Base-by-base conservation (phyloP, 2,329 filamentous ascomycete genomes). In the Talaromyces sp. region DNA sequence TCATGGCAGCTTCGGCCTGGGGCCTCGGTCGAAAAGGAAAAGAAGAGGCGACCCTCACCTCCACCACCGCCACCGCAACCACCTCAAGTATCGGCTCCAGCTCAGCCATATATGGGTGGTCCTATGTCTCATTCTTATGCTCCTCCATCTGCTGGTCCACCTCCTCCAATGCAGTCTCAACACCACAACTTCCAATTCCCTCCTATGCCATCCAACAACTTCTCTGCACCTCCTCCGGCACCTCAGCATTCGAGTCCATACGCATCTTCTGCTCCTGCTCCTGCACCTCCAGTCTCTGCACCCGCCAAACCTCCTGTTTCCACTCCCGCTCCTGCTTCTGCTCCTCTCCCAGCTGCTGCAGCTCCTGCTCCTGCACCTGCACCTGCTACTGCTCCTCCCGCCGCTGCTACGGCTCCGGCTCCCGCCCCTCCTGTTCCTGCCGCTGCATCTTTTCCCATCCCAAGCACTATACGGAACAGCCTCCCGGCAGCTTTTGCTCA, bases 1-100 rank as follows among this genome's bases (percentile, higher is more conserved):
- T 80, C 83, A 47, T 87, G 84, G 84, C 78, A 80, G 50, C 79
- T 86, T 61, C 80, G 84, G 42, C 79, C 80, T 20, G 80, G 81
- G 10, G 78, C 82, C 4, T 82, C 82, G 3, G 82, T 86, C 37
- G 82, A 85, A 58, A 84, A 83, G 61, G 80, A 83, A 60, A 77
- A 77, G 67, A 78, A 78, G 61, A 82, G 83, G 69, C 68, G 73
- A 33, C 73, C 73, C 19, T 75, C 73, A 39, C 73, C 73, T 52
- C 73, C 73, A 7, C 65, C 65, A 30, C 70, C 69, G 47, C 62
- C 65, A 9, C 65, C 67, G 17, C 70, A 70, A 43, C 63, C 36
- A 13, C 46, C 66, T 17, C 63, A 68, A 29, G 45, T 64, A 40
- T 58, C 64, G 24, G 58, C 64, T 32, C 56, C 63, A 19, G 57